These are phyloP conservation scores for Penicillium salamii DNA, from an alignment of 495 filamentous ascomycete genomes.

Conservation along the genomic window DNA sequence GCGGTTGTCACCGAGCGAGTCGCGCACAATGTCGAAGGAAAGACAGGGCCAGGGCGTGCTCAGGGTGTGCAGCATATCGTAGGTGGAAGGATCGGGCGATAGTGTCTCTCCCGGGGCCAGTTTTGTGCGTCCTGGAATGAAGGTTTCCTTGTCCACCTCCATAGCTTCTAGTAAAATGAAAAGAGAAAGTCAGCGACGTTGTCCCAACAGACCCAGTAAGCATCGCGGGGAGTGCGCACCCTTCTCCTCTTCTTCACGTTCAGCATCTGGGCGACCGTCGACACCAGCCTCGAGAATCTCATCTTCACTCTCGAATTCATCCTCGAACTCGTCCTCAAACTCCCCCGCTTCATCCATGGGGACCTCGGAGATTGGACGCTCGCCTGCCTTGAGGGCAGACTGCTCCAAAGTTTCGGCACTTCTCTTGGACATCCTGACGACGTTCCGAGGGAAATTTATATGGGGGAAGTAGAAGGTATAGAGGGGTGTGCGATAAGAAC, in stretches of 20 bases:
- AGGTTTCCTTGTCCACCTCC: constrained; percentile 89
- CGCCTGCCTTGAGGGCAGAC: constrained; percentile 65
- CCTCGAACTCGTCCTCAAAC: constrained; percentile 95
- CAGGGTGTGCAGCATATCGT: constrained; percentile 92
- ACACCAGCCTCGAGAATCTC: constrained; percentile 94
- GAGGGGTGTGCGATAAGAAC: constrained; percentile 31
- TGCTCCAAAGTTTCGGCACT: constrained; percentile 54
- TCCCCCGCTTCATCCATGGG: constrained; percentile 69
- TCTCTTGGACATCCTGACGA: constrained; percentile 66
- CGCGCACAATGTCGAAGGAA: constrained; percentile 88
- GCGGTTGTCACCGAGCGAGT: constrained; percentile 84
- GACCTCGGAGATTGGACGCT: constrained; percentile 51
- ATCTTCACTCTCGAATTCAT: constrained; percentile 95
- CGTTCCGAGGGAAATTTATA: background rate
- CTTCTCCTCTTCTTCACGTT: constrained; percentile 81
- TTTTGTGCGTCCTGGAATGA: constrained; percentile 87
- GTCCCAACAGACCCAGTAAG: background rate
- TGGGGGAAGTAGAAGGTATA: constrained; percentile 9
- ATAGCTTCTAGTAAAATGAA: constrained; percentile 59
- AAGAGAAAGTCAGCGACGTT: constrained; percentile 4
- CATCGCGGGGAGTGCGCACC: constrained; percentile 40
- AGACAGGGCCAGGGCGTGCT: constrained; percentile 94
- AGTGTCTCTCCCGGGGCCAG: constrained; percentile 86
- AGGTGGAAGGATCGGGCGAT: constrained; percentile 83
- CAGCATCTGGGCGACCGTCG: constrained; percentile 87